These are phyloP conservation scores for Kandelia obovata DNA, from an alignment of 345 rosid species.

Conservation along the genomic window DNA sequence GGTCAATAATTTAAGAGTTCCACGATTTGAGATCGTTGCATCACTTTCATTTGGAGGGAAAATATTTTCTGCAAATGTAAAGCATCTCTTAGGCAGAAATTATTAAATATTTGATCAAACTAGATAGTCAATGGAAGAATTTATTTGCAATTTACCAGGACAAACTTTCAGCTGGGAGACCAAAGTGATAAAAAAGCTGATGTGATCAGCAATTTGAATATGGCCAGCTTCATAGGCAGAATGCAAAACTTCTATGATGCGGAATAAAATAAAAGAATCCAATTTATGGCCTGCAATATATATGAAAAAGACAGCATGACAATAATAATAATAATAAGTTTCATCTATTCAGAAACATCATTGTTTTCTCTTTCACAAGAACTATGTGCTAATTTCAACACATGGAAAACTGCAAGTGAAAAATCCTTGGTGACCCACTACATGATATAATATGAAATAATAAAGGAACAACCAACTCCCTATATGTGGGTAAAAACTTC, in stretches of 20 bases:
- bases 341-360: neutral
- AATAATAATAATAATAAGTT: neutral
- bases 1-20: constrained; percentile 47
- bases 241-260: constrained; percentile 60
- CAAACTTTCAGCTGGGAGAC: constrained; percentile 52
- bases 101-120: constrained; percentile 4
- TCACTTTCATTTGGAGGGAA: constrained; percentile 23
- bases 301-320: neutral
- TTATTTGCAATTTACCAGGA: constrained; percentile 43
- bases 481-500: neutral
- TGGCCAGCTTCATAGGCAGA: constrained; percentile 58
- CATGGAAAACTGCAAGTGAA: no score
- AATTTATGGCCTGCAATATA: constrained; percentile 56
- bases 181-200: constrained; percentile 64
- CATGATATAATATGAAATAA: no score
- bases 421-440: no score
- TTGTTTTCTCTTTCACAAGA: neutral
- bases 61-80: constrained; percentile 41
- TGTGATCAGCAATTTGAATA: constrained; percentile 55
- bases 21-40: constrained; percentile 29
- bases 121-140: constrained; percentile 10
- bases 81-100: constrained; percentile 12
- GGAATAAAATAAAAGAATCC: constrained; percentile 50
- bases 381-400: constrained; percentile 1
- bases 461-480: neutral